These are phyloP conservation scores for Ceriops tagal DNA, from an alignment of 345 rosid species.

Conservation along the genomic window DNA sequence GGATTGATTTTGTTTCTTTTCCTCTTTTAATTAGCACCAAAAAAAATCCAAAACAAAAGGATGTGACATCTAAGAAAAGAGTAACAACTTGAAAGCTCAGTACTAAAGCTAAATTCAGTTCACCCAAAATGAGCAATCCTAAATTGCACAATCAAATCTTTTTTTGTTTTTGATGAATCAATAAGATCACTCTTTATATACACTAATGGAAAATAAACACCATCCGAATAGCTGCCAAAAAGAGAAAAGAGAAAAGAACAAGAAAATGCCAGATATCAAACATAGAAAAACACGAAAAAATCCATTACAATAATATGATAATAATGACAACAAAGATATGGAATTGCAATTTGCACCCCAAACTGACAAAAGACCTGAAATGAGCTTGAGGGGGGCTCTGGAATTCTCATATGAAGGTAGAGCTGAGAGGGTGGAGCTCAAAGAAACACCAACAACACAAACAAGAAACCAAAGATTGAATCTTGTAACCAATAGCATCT, in stretches of 20 bases:
- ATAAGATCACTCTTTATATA: not conserved
- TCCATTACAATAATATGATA: not conserved
- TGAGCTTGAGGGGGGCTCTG: conserved; percentile 49
- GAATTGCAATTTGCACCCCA: not conserved
- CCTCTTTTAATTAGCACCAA: too few species aligned
- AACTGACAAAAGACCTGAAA: conserved; percentile 44
- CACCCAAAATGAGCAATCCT: not conserved
- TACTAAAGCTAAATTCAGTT: not conserved
- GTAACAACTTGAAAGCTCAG: not conserved
- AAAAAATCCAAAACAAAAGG: not conserved
- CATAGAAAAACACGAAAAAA: not conserved
- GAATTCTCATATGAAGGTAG: conserved; percentile 21
- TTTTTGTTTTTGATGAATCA: not conserved
- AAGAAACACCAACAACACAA: conserved; percentile 18
- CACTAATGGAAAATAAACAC: conserved; percentile 5
- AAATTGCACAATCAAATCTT: not conserved
- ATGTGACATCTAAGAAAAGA: too few species aligned
- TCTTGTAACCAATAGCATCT: conserved; percentile 22
- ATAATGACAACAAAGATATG: too few species aligned
- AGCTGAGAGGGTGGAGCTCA: conserved; percentile 25
- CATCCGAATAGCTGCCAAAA: conserved; percentile 8
- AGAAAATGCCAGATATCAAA: not conserved
- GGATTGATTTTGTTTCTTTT: too few species aligned
- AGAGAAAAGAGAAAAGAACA: not conserved
- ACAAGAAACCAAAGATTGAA: conserved; percentile 17